Conservation (phyloP, 768 basidiomycete genomes). For the Agrocybe pediades region DNA sequence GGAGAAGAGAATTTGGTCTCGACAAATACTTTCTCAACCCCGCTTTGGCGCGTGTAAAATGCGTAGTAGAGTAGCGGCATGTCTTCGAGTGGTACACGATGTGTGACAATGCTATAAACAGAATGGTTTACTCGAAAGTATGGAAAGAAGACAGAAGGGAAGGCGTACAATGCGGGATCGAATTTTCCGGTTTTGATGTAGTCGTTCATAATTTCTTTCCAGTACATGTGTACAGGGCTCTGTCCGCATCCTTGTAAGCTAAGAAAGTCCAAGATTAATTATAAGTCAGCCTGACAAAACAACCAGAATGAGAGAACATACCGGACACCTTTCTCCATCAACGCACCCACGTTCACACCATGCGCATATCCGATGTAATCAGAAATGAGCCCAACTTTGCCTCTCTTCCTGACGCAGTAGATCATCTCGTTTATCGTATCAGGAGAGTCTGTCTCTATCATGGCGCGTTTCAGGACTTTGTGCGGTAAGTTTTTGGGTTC, state of each 20-base stretch:
- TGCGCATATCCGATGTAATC: slow-evolving; percentile 72
- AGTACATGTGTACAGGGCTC: slow-evolving; percentile 74
- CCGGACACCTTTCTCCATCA: slow-evolving; percentile 78
- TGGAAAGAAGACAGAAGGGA: too few species aligned
- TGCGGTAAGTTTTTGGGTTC: slow-evolving; percentile 68
- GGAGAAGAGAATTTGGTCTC: slow-evolving; percentile 57
- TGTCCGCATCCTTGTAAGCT: slow-evolving; percentile 73
- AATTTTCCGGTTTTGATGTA: slow-evolving; percentile 67
- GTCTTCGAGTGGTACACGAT: slow-evolving; percentile 65
- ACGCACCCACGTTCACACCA: slow-evolving; percentile 66
- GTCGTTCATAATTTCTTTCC: slow-evolving; percentile 68
- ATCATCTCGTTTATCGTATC: slow-evolving; percentile 61
- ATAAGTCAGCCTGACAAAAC: not conserved
- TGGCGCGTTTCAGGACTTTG: slow-evolving; percentile 67
- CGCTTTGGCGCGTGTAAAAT: slow-evolving; percentile 57
- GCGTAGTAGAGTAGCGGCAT: slow-evolving; percentile 62
- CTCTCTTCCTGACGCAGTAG: slow-evolving; percentile 52
- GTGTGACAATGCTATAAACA: slow-evolving; percentile 56
- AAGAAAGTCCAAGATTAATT: not conserved
- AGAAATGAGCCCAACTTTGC: slow-evolving; percentile 63
- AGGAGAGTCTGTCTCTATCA: slow-evolving; percentile 75
- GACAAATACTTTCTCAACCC: slow-evolving; percentile 76
- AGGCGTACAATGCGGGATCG: slow-evolving; percentile 65
- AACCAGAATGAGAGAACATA: slow-evolving; percentile 18
- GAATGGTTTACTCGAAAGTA: too few species aligned